These are phyloP conservation scores for Tetradesmus lagerheimii DNA, from an alignment of 139 green algal genomes.

Conservation along the genomic window DNA sequence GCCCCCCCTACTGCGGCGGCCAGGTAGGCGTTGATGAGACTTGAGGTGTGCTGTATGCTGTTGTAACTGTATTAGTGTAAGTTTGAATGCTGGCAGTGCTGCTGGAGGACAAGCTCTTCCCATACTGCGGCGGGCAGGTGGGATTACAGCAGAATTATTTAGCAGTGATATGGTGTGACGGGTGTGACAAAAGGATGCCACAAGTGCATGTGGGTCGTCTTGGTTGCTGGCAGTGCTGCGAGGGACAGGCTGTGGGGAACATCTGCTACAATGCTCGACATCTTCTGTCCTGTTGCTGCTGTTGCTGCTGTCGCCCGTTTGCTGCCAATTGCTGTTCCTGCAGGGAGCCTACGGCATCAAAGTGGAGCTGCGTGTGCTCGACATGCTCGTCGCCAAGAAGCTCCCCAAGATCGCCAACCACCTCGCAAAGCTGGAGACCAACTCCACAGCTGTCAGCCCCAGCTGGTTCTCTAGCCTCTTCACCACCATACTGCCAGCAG, in stretches of 20 bases:
- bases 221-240: no score
- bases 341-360: slow-evolving; percentile 39
- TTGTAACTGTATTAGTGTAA: background rate
- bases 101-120: slow-evolving; percentile 43
- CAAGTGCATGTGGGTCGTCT: no score
- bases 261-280: no score
- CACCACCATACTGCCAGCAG: slow-evolving; percentile 34
- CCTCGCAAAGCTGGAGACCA: slow-evolving; percentile 29
- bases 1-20: background rate
- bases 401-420: slow-evolving; percentile 46
- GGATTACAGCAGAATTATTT: no score
- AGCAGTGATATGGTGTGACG: no score
- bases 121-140: slow-evolving; percentile 23
- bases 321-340: no score
- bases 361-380: slow-evolving; percentile 46
- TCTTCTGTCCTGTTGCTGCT: slow-evolving; percentile 20
- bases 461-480: slow-evolving; percentile 46
- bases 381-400: slow-evolving; percentile 43
- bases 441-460: background rate
- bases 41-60: no score
- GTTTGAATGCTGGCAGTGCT: slow-evolving; percentile 41
- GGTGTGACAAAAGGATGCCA: no score
- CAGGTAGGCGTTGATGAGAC: no score
- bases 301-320: no score
- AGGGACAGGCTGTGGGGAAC: no score